Conservation (phyloP, 768 basidiomycete species). For the Termitomyces sp. region DNA sequence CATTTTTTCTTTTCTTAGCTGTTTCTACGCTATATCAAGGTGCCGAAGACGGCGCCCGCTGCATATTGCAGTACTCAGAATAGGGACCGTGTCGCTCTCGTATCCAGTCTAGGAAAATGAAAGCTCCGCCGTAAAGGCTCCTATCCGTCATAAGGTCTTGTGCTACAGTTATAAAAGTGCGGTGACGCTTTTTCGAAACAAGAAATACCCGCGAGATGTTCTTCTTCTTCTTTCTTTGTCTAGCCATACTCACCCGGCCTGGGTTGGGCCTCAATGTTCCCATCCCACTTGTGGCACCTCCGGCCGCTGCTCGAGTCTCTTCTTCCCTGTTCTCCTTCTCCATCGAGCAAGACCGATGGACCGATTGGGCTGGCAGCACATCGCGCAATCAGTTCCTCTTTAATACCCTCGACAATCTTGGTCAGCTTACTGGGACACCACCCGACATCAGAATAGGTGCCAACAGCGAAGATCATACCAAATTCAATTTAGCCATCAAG, state of each 20-base stretch:
- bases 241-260: conserved; percentile 1
- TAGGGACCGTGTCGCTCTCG: conserved; percentile 2
- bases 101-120: neutral
- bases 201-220: neutral
- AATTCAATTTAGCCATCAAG: conserved; percentile 45
- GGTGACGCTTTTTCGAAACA: neutral
- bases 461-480: conserved; percentile 55
- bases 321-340: conserved; percentile 57
- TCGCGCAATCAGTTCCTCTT: conserved; percentile 55
- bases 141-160: neutral
- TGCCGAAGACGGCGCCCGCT: neutral
- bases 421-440: conserved; percentile 44
- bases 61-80: neutral
- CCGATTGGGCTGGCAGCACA: conserved; percentile 58
- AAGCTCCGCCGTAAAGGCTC: neutral
- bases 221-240: neutral
- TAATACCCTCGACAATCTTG: conserved; percentile 58
- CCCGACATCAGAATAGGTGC: conserved; percentile 62
- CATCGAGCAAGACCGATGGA: conserved; percentile 69
- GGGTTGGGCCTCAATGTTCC: conserved; percentile 6
- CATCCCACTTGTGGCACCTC: conserved; percentile 5
- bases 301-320: conserved; percentile 7
- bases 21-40: neutral
- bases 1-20: neutral
- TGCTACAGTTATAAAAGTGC: conserved; percentile 1